A percentile compares a stretch with the other conserved stretches of the same genome.
Conservation (phyloP, 306 rosid genomes). For the Begonia loranthoides region DNA sequence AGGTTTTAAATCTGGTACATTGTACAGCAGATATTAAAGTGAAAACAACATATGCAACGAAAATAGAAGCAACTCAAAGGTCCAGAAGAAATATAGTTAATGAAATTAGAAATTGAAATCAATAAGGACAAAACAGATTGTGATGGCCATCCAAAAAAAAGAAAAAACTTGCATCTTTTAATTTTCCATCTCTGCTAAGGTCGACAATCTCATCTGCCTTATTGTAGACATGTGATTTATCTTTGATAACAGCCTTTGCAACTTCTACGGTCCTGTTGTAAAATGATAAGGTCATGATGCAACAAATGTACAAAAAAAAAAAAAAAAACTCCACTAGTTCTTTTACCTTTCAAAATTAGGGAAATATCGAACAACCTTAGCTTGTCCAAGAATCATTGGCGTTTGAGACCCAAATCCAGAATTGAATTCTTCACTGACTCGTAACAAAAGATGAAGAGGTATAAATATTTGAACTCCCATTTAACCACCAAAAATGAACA, state of each 20-base stretch:
- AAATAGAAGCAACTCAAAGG: no score
- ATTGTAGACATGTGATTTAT: slow-evolving; percentile 43
- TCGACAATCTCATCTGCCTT: slow-evolving; percentile 56
- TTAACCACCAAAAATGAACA: neutral
- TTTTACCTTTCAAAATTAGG: slow-evolving; percentile 74
- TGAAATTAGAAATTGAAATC: neutral
- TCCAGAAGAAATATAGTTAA: neutral
- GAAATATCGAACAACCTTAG: slow-evolving; percentile 80
- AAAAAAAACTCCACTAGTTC: slow-evolving; percentile 3
- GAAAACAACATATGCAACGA: no score
- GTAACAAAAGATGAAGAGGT: slow-evolving; percentile 1
- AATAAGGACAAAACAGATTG: neutral
- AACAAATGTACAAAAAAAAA: no score
- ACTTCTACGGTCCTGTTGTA: slow-evolving; percentile 56
- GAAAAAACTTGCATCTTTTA: slow-evolving; percentile 51
- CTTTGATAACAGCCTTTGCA: slow-evolving; percentile 64
- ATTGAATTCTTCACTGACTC: slow-evolving; percentile 66
- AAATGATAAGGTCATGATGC: no score
- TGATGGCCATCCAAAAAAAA: no score
- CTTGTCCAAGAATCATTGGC: slow-evolving; percentile 90
- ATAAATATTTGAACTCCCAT: neutral
- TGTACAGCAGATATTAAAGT: no score
- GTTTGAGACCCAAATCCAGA: slow-evolving; percentile 96
- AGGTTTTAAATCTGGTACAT: no score
- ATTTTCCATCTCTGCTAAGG: slow-evolving; percentile 58